Conservation (phyloP, 208 protist genomes). For the Trypanosoma boissoni region DNA sequence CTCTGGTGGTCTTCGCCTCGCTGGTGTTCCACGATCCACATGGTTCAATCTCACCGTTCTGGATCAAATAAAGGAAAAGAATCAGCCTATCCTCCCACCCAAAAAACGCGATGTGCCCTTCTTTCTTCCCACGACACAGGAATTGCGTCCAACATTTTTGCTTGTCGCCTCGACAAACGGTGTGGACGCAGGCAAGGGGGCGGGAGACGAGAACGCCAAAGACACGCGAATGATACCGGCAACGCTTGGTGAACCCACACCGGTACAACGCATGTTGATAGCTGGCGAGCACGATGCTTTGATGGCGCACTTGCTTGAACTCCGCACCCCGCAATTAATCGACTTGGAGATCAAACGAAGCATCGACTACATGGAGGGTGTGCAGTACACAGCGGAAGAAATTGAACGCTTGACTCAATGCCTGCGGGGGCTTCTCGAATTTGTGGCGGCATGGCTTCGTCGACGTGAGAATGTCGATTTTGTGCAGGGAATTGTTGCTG, state of each 20-base stretch:
- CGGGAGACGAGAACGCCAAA: too few species aligned
- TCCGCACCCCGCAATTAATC: constrained; percentile 61
- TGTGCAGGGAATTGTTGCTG: constrained; percentile 74
- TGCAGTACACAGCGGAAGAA: constrained; percentile 62
- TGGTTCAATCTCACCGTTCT: constrained; percentile 86
- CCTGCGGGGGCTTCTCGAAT: constrained; percentile 46
- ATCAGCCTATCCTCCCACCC: constrained; percentile 82
- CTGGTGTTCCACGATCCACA: constrained; percentile 61
- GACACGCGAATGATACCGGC: constrained; percentile 28
- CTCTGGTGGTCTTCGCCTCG: constrained; percentile 56
- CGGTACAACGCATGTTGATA: constrained; percentile 67
- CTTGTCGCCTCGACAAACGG: constrained; percentile 46
- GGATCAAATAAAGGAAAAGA: constrained; percentile 90
- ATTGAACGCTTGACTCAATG: constrained; percentile 47
- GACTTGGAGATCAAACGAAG: constrained; percentile 73
- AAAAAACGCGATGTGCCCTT: constrained; percentile 91
- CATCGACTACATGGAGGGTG: constrained; percentile 67
- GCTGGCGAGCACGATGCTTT: constrained; percentile 49
- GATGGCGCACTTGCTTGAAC: constrained; percentile 47
- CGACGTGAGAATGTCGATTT: constrained; percentile 69
- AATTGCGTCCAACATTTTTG: constrained; percentile 81
- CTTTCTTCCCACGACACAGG: constrained; percentile 83
- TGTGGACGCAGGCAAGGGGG: not conserved
- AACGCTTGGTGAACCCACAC: constrained; percentile 40
- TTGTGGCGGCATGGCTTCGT: constrained; percentile 53